phyloP scores from a whole-genome alignment of 2,329 filamentous ascomycete genomes.

The Trichoderma sp. region DNA sequence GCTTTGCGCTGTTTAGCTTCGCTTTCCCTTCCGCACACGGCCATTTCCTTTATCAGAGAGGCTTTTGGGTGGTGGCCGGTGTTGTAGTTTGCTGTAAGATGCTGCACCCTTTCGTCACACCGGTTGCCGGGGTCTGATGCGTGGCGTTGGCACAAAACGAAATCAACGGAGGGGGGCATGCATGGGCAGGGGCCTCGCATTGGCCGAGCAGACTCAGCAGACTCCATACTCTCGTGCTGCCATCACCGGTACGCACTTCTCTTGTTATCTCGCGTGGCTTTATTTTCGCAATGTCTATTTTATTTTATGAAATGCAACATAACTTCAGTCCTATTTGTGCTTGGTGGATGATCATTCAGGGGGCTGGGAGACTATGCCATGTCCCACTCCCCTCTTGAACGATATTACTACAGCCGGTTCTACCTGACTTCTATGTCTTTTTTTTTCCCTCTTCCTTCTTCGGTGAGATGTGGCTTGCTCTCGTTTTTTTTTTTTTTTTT shows the following conservation, averaged over 20 bases:
- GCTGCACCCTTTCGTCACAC: neutral
- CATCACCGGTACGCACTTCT: neutral
- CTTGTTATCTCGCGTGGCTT: neutral
- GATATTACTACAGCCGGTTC: neutral
- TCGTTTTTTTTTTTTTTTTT: no score
- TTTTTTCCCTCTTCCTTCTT: no score
- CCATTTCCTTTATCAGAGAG: neutral
- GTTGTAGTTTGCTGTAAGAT: neutral
- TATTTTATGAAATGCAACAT: neutral
- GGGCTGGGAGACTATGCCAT: neutral
- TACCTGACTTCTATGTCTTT: no score
- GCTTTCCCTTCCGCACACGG: neutral
- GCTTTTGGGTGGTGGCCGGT: neutral
- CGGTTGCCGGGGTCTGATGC: neutral
- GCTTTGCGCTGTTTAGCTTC: neutral
- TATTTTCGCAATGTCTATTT: neutral
- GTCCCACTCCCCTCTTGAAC: neutral
- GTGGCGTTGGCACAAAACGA: constrained; percentile 1
- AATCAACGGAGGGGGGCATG: neutral
- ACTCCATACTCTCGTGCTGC: neutral
- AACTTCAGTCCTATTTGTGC: neutral
- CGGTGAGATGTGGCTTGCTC: neutral
- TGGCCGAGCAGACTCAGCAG: constrained; percentile 2
- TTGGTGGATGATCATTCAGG: neutral
- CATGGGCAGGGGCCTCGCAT: constrained; percentile 3